Conservation (phyloP, 805 yeast species). For the Candida nonsorbophila region DNA sequence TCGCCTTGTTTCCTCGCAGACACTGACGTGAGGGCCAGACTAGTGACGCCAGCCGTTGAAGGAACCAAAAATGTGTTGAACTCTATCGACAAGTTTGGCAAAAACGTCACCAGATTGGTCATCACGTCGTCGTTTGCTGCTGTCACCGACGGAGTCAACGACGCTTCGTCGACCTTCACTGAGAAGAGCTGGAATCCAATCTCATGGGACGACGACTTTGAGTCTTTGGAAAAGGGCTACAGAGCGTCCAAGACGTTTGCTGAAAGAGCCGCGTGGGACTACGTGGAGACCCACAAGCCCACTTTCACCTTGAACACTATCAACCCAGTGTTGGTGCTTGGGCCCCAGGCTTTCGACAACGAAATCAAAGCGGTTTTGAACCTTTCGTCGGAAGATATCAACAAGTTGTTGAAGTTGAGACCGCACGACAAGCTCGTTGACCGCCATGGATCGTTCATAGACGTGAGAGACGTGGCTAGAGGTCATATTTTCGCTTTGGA, state of each 20-base stretch:
- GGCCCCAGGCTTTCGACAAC: conserved; percentile 42
- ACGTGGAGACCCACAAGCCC: conserved; percentile 30
- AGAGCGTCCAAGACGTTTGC: conserved; percentile 46
- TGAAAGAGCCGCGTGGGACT: conserved; percentile 52
- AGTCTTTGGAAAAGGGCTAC: conserved; percentile 21
- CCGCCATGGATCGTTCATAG: conserved; percentile 23
- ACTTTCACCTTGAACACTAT: conserved; percentile 35
- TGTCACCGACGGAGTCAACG: background rate
- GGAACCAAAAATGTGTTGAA: conserved; percentile 37
- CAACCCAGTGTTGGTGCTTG: conserved; percentile 41
- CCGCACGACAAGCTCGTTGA: conserved; percentile 9
- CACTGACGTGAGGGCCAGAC: conserved; percentile 13
- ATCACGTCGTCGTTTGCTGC: conserved; percentile 38
- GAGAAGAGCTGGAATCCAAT: conserved; percentile 33
- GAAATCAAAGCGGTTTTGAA: conserved; percentile 15
- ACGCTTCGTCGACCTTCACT: conserved; percentile 5
- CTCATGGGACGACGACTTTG: too few species aligned
- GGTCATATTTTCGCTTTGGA: conserved; percentile 49
- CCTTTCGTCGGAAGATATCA: conserved; percentile 20
- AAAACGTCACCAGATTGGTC: conserved; percentile 41
- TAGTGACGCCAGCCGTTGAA: conserved; percentile 22
- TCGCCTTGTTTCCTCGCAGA: conserved; percentile 18
- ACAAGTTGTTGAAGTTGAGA: conserved; percentile 18
- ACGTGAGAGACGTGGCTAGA: conserved; percentile 57
- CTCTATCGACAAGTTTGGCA: conserved; percentile 36